Evolutionary conservation across 1,284 basidiomycete species (phyloP).

Genomic region (Pseudozyma sp.): DNA sequence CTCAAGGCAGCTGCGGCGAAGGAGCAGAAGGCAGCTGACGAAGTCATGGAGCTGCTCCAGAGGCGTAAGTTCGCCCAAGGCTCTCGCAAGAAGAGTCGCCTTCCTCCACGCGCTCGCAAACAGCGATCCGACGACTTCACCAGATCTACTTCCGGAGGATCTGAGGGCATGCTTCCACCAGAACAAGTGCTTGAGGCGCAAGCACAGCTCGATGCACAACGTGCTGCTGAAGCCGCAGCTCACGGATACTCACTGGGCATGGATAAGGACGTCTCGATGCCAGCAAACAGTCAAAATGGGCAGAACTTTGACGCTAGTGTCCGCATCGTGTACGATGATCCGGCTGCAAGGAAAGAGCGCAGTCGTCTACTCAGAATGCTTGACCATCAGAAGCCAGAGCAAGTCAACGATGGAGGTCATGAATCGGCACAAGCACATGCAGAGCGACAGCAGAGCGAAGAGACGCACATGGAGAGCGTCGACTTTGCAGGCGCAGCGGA

Average conservation of each 20-base stretch:
- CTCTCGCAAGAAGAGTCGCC: conserved; percentile 27
- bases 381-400: conserved; percentile 20
- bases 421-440: neutral
- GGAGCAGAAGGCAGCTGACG: conserved; percentile 30
- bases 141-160: neutral
- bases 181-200: conserved; percentile 47
- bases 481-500: neutral
- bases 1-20: conserved; percentile 1
- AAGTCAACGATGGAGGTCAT: neutral
- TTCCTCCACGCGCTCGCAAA: conserved; percentile 38
- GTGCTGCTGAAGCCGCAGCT: conserved; percentile 47
- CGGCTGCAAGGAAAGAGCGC: conserved; percentile 44
- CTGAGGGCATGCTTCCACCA: conserved; percentile 21
- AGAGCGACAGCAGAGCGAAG: conserved; percentile 7
- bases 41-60: conserved; percentile 42
- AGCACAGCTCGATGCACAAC: conserved; percentile 39
- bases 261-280: conserved; percentile 29
- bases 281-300: conserved; percentile 10
- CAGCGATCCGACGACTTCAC: conserved; percentile 23
- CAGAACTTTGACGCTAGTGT: conserved; percentile 33
- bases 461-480: neutral
- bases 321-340: conserved; percentile 57
- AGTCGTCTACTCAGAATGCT: conserved; percentile 48
- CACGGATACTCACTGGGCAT: conserved; percentile 44
- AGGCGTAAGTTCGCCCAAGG: conserved; percentile 29